These are phyloP conservation scores for Gnomoniopsis smithogilvyi DNA, from an alignment of 2,329 filamentous ascomycete species.

Conservation along the genomic window DNA sequence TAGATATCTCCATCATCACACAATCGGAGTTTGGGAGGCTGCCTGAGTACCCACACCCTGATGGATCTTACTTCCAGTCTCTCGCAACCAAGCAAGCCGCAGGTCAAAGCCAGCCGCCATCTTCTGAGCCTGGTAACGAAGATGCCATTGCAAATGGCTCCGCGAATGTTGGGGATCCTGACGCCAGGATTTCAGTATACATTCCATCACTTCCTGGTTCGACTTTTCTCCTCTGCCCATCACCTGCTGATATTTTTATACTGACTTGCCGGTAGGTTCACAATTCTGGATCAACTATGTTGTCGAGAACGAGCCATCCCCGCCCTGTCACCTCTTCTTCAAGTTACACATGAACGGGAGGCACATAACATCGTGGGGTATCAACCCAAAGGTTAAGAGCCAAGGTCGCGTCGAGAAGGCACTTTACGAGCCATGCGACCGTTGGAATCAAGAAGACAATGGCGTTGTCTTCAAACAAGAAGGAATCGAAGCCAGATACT, in stretches of 20 bases:
- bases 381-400: conserved; percentile 33
- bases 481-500: conserved; percentile 47
- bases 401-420: conserved; percentile 41
- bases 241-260: background rate
- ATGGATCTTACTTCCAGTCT: conserved; percentile 39
- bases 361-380: conserved; percentile 50
- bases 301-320: conserved; percentile 32
- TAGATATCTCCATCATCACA: conserved; percentile 42
- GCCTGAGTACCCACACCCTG: conserved; percentile 54
- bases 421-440: conserved; percentile 45
- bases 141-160: conserved; percentile 27
- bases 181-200: conserved; percentile 51
- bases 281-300: conserved; percentile 52
- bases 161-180: conserved; percentile 28
- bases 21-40: conserved; percentile 35
- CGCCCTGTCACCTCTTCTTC: conserved; percentile 46
- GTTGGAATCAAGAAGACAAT: conserved; percentile 37
- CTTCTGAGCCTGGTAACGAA: conserved; percentile 11
- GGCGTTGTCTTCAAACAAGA: conserved; percentile 30
- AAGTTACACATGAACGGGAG: conserved; percentile 54
- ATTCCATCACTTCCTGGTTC: conserved; percentile 52
- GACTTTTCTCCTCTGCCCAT: background rate
- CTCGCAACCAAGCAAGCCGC: conserved; percentile 4
- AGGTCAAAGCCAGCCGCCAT: background rate
- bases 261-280: conserved; percentile 33